Conservation (phyloP, 768 basidiomycete genomes). For the Collybia sordida region DNA sequence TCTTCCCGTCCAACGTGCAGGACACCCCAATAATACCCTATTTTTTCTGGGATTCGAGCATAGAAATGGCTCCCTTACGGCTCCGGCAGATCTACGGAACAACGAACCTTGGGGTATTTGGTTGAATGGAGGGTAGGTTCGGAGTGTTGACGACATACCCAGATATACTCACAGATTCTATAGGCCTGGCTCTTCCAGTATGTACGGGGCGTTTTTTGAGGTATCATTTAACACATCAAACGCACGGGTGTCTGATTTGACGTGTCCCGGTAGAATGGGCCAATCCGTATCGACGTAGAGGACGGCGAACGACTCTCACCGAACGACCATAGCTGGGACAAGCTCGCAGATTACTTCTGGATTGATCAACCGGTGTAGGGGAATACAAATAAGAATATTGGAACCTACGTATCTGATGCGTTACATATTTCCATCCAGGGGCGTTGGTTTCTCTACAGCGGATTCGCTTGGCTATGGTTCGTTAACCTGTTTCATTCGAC, state of each 20-base stretch:
- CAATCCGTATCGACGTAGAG: constrained; percentile 47
- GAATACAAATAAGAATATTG: background rate
- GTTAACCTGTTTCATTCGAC: constrained; percentile 10
- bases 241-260: background rate
- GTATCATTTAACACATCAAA: constrained; percentile 27
- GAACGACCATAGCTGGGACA: constrained; percentile 60
- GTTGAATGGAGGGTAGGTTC: constrained; percentile 63
- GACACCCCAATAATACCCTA: constrained; percentile 63
- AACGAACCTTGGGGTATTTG: constrained; percentile 69
- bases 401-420: background rate
- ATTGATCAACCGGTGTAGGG: constrained; percentile 69
- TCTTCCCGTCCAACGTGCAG: constrained; percentile 54
- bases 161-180: background rate
- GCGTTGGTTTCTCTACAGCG: constrained; percentile 62
- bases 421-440: constrained; percentile 31
- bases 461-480: constrained; percentile 60
- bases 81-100: constrained; percentile 23
- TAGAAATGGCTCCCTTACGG: constrained; percentile 54
- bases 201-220: constrained; percentile 64
- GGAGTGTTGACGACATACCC: background rate
- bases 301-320: constrained; percentile 45
- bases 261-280: constrained; percentile 55
- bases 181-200: constrained; percentile 70
- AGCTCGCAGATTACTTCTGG: constrained; percentile 67
- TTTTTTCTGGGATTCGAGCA: constrained; percentile 69